Base-by-base conservation (phyloP, 352 stramenopile species). In the Pythium volutum region DNA sequence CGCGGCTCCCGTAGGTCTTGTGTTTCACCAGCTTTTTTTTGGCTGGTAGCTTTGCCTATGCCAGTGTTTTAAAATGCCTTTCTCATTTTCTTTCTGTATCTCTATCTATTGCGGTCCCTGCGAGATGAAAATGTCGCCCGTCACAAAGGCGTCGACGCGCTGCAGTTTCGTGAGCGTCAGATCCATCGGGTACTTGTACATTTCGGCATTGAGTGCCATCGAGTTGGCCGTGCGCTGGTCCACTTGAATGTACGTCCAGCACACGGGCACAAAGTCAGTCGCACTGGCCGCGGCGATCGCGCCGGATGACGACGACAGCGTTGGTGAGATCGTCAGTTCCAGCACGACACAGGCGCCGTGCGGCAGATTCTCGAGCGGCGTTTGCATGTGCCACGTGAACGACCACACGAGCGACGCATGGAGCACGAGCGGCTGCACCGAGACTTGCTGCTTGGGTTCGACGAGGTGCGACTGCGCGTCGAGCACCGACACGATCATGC, bases 381-480 rank as follows among this genome's bases (percentile, higher is more conserved):
- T 97, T 59, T 97, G 88, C 90, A 97, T 97, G 67, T 97, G 84
- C 90, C 90, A 97, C 25, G 88, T 97, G 59, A 93, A 88, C 12
- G 83, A 77, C 84, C 90, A 97, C 29, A 90, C 61, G 9, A 96
- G 69, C 25, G 76, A 70, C 20, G 77, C 77, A 2, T 77, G 61
- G 2, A 86, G 61, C n/a, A 76, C 64, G 8, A 88, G 69, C 26
- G 79, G 83, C 62, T 93, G 78, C 27, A 82, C 65, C 1, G 82
- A 87, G 25, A 91, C 84, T 60, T 91, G 79, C 68, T 92, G 82
- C 48, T 83, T 81, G 66, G 82, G 84, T 59, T 94, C 82, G 22
- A 94, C 75, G 7, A 89, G 62, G 59, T 91, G 79, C 4, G 67
- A 73, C 38, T 88, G 70, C 45, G 76, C 57, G 59, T 89, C 82